Base-by-base conservation (phyloP, 2,329 filamentous ascomycete genomes). In the Penicillium janthinellum region DNA sequence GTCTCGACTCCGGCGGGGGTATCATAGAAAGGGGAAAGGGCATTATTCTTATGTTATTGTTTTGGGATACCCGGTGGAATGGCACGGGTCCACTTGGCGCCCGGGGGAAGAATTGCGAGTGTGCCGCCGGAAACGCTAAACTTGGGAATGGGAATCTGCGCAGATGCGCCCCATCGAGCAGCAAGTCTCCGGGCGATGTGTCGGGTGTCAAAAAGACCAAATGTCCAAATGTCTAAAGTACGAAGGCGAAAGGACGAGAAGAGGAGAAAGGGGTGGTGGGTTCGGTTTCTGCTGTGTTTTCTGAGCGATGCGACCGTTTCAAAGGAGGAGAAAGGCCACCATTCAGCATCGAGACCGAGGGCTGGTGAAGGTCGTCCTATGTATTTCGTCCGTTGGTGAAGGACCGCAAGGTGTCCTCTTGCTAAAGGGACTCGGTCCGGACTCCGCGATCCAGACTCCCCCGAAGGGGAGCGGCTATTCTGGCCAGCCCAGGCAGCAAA, bases 71-170 rank as follows among this genome's bases (percentile, higher is more conserved):
- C 51, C 51, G 51, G 38, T n/a, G 25, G 8, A 42, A 34, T 35
- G 51, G 51, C 20, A 45, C 56, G 54, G 22, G 15, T 53, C 63
- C 63, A 65, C 63, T 64, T 60, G 20, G 58, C 38, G 51, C 41
- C 63, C 62, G 63, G 63, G 63, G 62, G 62, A 42, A 41, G 28
- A 25, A 54, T 12, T 11, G 35, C 11, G 42, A 25, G 34, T 17
- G 37, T 37, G 42, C 50, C 37, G 38, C 37, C 20, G 49, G 49
- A 31, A 22, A 8, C 35, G 42, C 54, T 55, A 54, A 45, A 34
- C 59, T 41, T 5, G 15, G 2, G 31, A 44, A 45, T 44, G 47
- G 17, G 25, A 12, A 47, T 15, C 22, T n/a, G 45, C n/a, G 12
- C n/a, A 39, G 38, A 10, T 54, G 25, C 25, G 28, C 52, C 52